Conservation (phyloP, 1,284 basidiomycete species). For the Sporisorium scitamineum region DNA sequence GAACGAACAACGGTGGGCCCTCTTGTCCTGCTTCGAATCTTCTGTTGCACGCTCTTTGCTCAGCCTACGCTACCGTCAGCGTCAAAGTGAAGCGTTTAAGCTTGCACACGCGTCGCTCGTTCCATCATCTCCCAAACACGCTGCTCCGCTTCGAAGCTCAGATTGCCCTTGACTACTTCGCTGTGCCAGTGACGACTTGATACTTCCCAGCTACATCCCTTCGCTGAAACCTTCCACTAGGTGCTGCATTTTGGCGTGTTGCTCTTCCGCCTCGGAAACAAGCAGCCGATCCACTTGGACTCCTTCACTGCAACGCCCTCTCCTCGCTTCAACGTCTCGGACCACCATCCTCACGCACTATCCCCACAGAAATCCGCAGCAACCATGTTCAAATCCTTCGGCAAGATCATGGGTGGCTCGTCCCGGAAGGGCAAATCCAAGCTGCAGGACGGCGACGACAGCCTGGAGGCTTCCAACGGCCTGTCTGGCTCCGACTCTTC, state of each 20-base stretch:
- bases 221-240: not conserved
- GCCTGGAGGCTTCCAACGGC: conserved; percentile 28
- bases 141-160: not conserved
- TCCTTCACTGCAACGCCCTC: not conserved
- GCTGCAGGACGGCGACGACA: conserved; percentile 43
- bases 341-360: not conserved
- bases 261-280: not conserved
- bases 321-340: not conserved
- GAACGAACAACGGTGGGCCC: not conserved
- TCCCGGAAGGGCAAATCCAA: conserved; percentile 65
- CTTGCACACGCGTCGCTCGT: not conserved
- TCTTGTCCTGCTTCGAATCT: not conserved
- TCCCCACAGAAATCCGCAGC: not conserved
- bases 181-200: not conserved
- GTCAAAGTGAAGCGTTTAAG: not conserved
- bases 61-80: conserved; percentile 10
- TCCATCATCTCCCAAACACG: not conserved
- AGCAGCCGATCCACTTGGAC: not conserved
- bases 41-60: conserved; percentile 4
- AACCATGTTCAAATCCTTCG: conserved; percentile 66
- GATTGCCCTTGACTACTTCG: not conserved
- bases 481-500: conserved; percentile 48
- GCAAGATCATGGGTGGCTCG: conserved; percentile 66
- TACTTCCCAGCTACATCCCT: not conserved
- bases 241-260: conserved; percentile 1